Percentiles rank a stretch among this genome's conserved stretches.
Evolutionary conservation across 2,329 filamentous ascomycete species (phyloP).

Genomic region (Aspergillus jensenii): DNA sequence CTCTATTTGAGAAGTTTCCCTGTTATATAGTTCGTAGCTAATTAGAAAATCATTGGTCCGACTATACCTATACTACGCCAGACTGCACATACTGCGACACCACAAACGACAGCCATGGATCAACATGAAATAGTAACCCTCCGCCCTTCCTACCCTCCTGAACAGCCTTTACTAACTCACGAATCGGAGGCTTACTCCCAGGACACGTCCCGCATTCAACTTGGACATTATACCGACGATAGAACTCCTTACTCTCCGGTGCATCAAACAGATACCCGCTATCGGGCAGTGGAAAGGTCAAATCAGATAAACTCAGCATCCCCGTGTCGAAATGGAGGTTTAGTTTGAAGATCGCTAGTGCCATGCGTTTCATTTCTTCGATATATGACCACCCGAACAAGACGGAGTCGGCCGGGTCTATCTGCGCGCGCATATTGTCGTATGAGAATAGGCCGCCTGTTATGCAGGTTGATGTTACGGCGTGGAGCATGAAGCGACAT

Average conservation of each 20-base stretch:
- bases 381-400: not conserved
- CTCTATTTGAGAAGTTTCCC: no score
- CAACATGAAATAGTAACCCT: not conserved
- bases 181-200: not conserved
- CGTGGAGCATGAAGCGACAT: not conserved
- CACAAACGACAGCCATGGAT: not conserved
- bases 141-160: not conserved
- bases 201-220: not conserved
- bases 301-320: not conserved
- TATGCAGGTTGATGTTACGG: not conserved
- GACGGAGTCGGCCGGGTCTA: not conserved
- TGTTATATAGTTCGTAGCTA: no score
- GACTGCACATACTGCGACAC: not conserved
- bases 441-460: not conserved
- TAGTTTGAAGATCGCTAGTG: not conserved
- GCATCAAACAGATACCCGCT: not conserved
- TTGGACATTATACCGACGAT: not conserved
- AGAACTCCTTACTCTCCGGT: not conserved
- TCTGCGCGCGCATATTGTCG: not conserved
- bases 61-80: no score
- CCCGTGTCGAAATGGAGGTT: not conserved
- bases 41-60: no score
- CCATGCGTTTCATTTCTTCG: not conserved
- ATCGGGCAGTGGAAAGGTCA: not conserved
- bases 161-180: not conserved